Percentiles rank a stretch among this genome's conserved stretches.
Conservation (phyloP, 2,329 filamentous ascomycete species). For the Alternaria dauci region DNA sequence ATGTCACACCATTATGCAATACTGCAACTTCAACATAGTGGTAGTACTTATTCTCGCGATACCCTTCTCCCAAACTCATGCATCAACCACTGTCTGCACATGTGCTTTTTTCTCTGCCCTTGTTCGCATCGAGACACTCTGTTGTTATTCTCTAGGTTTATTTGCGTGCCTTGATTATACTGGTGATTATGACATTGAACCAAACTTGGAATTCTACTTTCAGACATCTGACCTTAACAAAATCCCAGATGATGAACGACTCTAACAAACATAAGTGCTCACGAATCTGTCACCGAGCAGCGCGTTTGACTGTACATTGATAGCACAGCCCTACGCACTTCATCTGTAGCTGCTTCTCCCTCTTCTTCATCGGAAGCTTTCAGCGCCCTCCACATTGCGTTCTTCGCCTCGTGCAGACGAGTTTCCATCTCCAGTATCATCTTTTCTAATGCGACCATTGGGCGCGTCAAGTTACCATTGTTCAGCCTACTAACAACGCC, state of each 20-base stretch:
- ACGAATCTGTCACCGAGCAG: no score
- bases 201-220: not conserved
- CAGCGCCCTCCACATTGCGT: conserved; percentile 5
- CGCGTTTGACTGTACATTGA: not conserved
- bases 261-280: no score
- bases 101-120: not conserved
- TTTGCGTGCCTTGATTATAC: not conserved
- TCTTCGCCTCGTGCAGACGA: conserved; percentile 4
- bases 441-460: conserved; percentile 15
- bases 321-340: not conserved
- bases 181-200: not conserved
- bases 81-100: not conserved
- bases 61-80: not conserved
- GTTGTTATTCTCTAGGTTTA: not conserved
- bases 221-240: not conserved
- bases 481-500: not conserved
- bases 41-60: not conserved
- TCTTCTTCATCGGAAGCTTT: not conserved
- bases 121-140: not conserved
- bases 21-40: not conserved
- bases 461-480: not conserved
- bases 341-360: not conserved
- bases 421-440: conserved; percentile 12
- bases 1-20: not conserved
- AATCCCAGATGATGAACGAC: not conserved